Conservation (phyloP, 2,329 filamentous ascomycete genomes). For the Colletotrichum sp. region DNA sequence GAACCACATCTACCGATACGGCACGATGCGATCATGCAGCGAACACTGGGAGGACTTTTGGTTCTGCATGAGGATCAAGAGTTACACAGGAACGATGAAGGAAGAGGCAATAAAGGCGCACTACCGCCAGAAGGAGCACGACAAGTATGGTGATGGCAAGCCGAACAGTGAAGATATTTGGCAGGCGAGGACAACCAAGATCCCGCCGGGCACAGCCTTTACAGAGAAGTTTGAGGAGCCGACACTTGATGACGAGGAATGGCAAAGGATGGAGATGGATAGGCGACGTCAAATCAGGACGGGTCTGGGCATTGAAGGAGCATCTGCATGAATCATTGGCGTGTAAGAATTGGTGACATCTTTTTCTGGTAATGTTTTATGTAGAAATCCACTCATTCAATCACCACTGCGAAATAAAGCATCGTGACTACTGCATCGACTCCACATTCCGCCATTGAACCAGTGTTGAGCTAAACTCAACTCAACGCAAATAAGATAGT, state of each 20-base stretch:
- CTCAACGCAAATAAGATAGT: not conserved
- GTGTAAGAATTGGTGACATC: not conserved
- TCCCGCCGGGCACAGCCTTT: slow-evolving; percentile 56
- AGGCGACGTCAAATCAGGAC: slow-evolving; percentile 40
- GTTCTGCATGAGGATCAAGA: slow-evolving; percentile 92
- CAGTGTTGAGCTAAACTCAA: not conserved
- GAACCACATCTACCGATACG: slow-evolving; percentile 88
- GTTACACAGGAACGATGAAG: slow-evolving; percentile 62
- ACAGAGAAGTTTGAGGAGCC: slow-evolving; percentile 41
- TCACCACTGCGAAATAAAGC: not conserved
- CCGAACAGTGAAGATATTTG: slow-evolving; percentile 91
- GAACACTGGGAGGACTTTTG: slow-evolving; percentile 94
- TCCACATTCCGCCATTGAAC: not conserved
- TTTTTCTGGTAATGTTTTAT: not conserved
- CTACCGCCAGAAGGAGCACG: slow-evolving; percentile 69
- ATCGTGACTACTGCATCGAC: not conserved
- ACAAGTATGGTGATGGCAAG: slow-evolving; percentile 65
- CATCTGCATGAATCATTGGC: not conserved
- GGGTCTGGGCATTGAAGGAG: slow-evolving; percentile 27
- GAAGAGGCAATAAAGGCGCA: slow-evolving; percentile 68
- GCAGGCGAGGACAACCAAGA: slow-evolving; percentile 71
- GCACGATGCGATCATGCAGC: slow-evolving; percentile 75
- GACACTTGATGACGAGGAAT: slow-evolving; percentile 47
- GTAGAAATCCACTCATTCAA: not conserved
- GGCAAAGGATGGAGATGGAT: slow-evolving; percentile 37